Evolutionary conservation across 306 rosid genomes (phyloP).

Genomic region (Vigna angularis): DNA sequence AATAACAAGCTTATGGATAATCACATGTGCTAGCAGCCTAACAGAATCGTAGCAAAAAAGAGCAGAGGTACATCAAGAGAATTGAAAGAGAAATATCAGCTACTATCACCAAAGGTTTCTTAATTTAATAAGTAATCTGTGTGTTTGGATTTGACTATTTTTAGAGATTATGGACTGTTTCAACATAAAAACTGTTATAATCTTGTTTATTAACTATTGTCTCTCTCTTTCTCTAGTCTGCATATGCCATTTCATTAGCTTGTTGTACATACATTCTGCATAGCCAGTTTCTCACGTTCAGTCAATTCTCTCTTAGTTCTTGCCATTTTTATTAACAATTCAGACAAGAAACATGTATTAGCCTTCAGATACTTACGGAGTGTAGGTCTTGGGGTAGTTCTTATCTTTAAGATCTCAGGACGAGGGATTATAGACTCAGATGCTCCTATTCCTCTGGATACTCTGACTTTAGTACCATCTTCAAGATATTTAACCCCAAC

Average conservation of each 20-base stretch:
- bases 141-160: not conserved
- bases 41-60: not conserved
- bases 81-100: not conserved
- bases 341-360: slow-evolving; percentile 14
- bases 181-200: not conserved
- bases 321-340: not conserved
- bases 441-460: slow-evolving; percentile 82
- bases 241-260: not conserved
- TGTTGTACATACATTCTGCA: slow-evolving; percentile 6
- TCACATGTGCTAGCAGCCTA: not conserved
- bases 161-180: not conserved
- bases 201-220: not conserved
- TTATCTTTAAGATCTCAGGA: slow-evolving; percentile 89
- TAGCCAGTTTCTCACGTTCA: slow-evolving; percentile 6
- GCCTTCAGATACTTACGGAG: slow-evolving; percentile 60
- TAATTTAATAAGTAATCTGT: not conserved
- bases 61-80: not conserved
- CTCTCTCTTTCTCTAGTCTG: not conserved
- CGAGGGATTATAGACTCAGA: slow-evolving; percentile 90
- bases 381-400: slow-evolving; percentile 85
- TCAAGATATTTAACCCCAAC: slow-evolving; percentile 85
- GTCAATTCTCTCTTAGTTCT: not conserved
- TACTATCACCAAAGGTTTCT: not conserved
- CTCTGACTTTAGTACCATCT: slow-evolving; percentile 93
- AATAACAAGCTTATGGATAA: slow-evolving; percentile 13